Evolutionary conservation across 2,329 filamentous ascomycete species (phyloP), one percentile per base, ranked within the genome.

Genomic region (Pezicula neosporulosa): DNA sequence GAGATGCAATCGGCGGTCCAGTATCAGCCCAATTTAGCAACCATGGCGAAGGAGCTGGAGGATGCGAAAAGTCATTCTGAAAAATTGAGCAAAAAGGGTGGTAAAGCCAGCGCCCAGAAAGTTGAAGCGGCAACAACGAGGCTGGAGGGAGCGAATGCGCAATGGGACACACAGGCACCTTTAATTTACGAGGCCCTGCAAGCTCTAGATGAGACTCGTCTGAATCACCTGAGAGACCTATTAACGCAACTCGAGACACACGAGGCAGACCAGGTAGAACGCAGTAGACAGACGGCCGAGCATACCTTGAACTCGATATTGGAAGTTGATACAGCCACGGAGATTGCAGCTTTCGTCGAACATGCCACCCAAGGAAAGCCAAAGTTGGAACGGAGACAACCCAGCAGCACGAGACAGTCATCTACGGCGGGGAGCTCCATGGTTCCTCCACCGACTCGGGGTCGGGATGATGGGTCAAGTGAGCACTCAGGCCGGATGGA

Each of bases 101-200:
- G 80, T 49, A 90, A 86, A 70, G 83, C 87, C 39, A 91, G 83
- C 62, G 80, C 86, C 2, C 82, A 84, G 52, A 96, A 94, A 69
- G 81, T 94, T 37, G 88, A 91, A 41, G 80, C 79, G 56, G 91
- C 90, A 12, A 78, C 82, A 10, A 76, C 82, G 16, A 86, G 85
- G 57, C 81, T 95, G 41, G 89, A 96, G 57, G 83, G 83, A 54
- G 87, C 90, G n/a, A 82, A 78, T 42, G 81, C 86, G 58, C 88
- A 96, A 66, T 99, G 94, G 94, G 86, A 96, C 50, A 91, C 90
- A 1, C 91, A 96, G 68, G 90, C 94, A 13, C 94, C 94, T 1
- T 97, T 90, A 70, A 87, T 97, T 54, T 97, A 96, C 65, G 94
- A 99, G 71, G 88, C 86, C 54, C 81, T 99, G 24, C 94, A 99